Evolutionary conservation across 2,329 filamentous ascomycete genomes (phyloP).

Genomic region (Didymella arachidicola): DNA sequence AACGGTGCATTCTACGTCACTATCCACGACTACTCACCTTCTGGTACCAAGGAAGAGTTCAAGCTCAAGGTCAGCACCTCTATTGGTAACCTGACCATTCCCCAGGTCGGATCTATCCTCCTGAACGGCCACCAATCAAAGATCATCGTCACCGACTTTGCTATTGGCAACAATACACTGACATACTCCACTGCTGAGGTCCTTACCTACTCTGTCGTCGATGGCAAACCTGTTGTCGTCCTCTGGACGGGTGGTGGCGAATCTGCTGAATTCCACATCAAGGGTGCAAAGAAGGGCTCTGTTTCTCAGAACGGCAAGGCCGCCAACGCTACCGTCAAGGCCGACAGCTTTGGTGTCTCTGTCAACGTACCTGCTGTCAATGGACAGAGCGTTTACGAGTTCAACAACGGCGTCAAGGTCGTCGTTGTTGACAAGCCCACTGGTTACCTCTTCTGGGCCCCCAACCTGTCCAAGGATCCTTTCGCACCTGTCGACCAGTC

Average conservation of each 20-base stretch:
- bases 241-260: conserved; percentile 53
- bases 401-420: conserved; percentile 49
- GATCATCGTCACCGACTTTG: conserved; percentile 68
- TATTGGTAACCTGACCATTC: conserved; percentile 62
- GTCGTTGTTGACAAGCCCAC: conserved; percentile 49
- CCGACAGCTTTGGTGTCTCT: conserved; percentile 48
- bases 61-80: conserved; percentile 65
- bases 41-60: conserved; percentile 61
- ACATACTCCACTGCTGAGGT: conserved; percentile 64
- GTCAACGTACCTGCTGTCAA: conserved; percentile 42
- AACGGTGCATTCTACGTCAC: conserved; percentile 67
- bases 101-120: conserved; percentile 58
- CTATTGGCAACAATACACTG: conserved; percentile 61
- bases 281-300: conserved; percentile 48
- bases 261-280: conserved; percentile 52
- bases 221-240: conserved; percentile 49
- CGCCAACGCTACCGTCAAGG: conserved; percentile 54
- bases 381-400: conserved; percentile 47
- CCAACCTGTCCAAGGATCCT: conserved; percentile 51
- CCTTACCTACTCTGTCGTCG: conserved; percentile 54
- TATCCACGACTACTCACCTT: conserved; percentile 63
- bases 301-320: conserved; percentile 52
- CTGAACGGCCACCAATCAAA: conserved; percentile 69
- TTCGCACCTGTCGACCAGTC: conserved; percentile 50
- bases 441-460: conserved; percentile 52